These are phyloP conservation scores for Triticum aestivum DNA, from an alignment of 176 grass and related monocot species.

Conservation along the genomic window DNA sequence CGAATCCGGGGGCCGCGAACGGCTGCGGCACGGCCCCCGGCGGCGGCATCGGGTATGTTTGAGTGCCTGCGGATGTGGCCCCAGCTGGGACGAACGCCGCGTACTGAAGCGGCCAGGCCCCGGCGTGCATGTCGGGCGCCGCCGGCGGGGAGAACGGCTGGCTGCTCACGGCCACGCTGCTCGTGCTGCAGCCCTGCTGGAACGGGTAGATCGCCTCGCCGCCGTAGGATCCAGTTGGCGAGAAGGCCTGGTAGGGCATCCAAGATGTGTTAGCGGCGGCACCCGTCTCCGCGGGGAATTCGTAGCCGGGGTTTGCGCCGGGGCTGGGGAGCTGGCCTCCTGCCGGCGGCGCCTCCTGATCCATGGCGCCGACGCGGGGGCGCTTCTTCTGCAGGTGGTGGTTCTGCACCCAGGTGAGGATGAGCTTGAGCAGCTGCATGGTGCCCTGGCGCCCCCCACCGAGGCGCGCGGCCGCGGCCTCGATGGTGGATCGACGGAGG, in stretches of 20 bases:
- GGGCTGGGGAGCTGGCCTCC: conserved; percentile 22
- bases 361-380: conserved; percentile 19
- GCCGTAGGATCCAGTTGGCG: conserved; percentile 29
- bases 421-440: conserved; percentile 87
- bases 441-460: conserved; percentile 59
- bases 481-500: conserved; percentile 81
- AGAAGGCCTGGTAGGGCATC: conserved; percentile 51
- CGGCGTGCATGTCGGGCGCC: conserved; percentile 58
- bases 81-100: conserved; percentile 18
- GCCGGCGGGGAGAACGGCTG: conserved; percentile 62
- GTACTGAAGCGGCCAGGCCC: conserved; percentile 55
- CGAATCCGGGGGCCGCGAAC: conserved; percentile 36
- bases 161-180: conserved; percentile 54
- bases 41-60: conserved; percentile 34
- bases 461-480: conserved; percentile 66
- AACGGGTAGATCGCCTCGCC: conserved; percentile 51
- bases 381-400: conserved; percentile 77
- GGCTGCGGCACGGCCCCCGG: conserved; percentile 10
- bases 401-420: conserved; percentile 93
- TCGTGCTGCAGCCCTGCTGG: conserved; percentile 50
- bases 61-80: not conserved
- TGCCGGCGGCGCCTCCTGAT: conserved; percentile 16
- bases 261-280: conserved; percentile 26
- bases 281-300: conserved; percentile 14
- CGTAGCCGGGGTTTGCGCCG: conserved; percentile 12